phyloP scores from a whole-genome alignment of 176 grass and related monocot species.

The Avena atlantica region DNA sequence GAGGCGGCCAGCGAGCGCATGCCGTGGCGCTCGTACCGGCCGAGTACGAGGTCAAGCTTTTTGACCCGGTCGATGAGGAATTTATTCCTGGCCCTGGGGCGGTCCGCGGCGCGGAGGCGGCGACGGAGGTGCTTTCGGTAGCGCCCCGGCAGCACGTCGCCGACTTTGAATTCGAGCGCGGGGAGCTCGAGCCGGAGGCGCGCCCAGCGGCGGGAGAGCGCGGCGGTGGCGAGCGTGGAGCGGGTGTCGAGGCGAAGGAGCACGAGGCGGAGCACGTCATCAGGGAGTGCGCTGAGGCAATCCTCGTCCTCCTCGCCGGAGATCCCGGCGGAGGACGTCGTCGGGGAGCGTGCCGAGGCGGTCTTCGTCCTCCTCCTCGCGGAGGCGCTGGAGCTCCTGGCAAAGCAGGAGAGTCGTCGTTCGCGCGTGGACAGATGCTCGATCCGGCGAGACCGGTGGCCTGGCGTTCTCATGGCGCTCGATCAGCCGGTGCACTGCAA shows the following conservation, averaged over 20 bases:
- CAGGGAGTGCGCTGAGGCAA: background rate
- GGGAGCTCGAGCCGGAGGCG: constrained; percentile 14
- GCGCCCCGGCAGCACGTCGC: background rate
- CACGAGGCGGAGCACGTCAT: constrained; percentile 25
- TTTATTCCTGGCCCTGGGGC: too few relatives aligned
- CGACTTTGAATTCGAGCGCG: constrained; percentile 3
- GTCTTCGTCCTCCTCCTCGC: background rate
- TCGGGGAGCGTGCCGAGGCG: constrained; percentile 21
- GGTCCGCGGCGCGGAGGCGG: too few relatives aligned
- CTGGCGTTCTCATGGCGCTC: background rate
- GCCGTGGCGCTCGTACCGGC: background rate
- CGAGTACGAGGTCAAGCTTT: background rate
- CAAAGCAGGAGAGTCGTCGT: background rate
- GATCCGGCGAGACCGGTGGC: background rate
- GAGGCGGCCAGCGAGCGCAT: background rate
- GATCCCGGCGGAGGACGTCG: constrained; percentile 3
- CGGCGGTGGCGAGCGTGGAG: constrained; percentile 26
- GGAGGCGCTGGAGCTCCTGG: too few relatives aligned
- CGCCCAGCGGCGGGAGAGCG: constrained; percentile 23
- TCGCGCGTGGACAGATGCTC: background rate
- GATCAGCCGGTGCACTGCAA: background rate
- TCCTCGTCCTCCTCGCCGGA: background rate
- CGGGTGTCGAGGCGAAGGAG: constrained; percentile 31
- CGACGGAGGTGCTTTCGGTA: background rate
- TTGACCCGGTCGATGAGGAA: background rate